Base-by-base conservation (phyloP, 257 asterid genomes). In the Nicotiana undulata region DNA sequence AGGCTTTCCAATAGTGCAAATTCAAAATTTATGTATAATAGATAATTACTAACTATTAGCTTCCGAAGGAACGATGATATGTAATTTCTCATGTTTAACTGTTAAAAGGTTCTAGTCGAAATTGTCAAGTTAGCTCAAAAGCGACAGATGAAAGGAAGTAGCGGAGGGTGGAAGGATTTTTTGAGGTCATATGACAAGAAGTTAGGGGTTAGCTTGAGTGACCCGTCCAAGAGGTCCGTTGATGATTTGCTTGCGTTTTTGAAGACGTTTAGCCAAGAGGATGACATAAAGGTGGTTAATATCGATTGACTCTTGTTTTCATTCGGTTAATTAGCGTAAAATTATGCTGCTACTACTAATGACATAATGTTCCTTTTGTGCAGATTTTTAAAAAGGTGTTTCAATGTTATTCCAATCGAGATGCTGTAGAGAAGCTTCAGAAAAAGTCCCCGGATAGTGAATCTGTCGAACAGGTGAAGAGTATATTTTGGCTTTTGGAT, bases 381-480 rank as follows among this genome's bases (percentile, higher is more conserved):
- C 91, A 96, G 99, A 86, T 92, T 82, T 85, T 96, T 66, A 79
- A 89, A 83, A 92, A 90, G 81, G 85, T 92, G 44, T 78, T 88
- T 86, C 85, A 87, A 52, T 89, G 94, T 56, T 91, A 96, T 83
- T 74, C 86, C 26, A 89, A 92, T 79, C 91, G 92, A 20, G 85
- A 87, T 0, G 87, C 84, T 66, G 89, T 85, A 79, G 90, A 86
- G 77, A 85, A 90, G 58, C 70, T 86, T 72, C 88, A 86, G 87
- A 91, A 87, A 81, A 61, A 31, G 51, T 88, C 91, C 29, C 87
- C 97, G 6, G 91, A 89, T 80, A 75, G 65, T 55, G 99, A 91
- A 85, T 85, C 92, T n/a, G 81, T 92, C 29, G 98, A 94, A 82
- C 97, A 92, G 98, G 99, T 96, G 80, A 34, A 58, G 83, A 76